phyloP scores from a whole-genome alignment of 2,329 filamentous ascomycete genomes.

The Didymella segeticola region DNA sequence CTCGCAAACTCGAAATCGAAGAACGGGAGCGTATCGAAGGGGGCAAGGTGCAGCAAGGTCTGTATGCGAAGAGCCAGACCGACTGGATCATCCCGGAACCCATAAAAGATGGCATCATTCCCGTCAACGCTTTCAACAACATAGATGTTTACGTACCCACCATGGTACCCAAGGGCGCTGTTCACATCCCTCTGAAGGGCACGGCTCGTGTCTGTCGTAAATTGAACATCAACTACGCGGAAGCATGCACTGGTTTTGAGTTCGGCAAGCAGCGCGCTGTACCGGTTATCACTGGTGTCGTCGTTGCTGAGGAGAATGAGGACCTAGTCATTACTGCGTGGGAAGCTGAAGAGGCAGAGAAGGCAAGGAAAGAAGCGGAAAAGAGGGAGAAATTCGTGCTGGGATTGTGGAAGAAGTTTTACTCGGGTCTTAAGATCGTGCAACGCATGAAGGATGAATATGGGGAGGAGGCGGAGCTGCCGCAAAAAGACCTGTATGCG shows the following conservation, averaged over 20 bases:
- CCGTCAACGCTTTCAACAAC: slow-evolving; percentile 94
- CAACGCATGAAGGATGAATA: slow-evolving; percentile 44
- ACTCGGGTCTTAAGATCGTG: slow-evolving; percentile 83
- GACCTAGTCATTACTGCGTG: slow-evolving; percentile 78
- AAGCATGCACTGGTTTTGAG: slow-evolving; percentile 95
- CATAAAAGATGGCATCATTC: slow-evolving; percentile 83
- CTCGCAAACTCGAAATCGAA: slow-evolving; percentile 86
- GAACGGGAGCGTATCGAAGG: slow-evolving; percentile 80
- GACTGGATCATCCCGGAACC: slow-evolving; percentile 94
- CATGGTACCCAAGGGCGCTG: slow-evolving; percentile 86
- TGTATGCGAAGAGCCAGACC: slow-evolving; percentile 85
- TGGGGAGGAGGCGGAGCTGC: slow-evolving; percentile 56
- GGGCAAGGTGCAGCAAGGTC: slow-evolving; percentile 82
- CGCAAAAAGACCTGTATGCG: slow-evolving; percentile 60
- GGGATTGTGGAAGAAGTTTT: slow-evolving; percentile 82
- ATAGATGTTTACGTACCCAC: slow-evolving; percentile 94
- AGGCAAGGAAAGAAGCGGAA: slow-evolving; percentile 77
- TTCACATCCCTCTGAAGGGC: slow-evolving; percentile 81
- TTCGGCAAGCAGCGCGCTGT: slow-evolving; percentile 95
- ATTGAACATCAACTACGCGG: slow-evolving; percentile 85
- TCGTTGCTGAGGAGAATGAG: slow-evolving; percentile 82
- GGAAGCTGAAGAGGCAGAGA: slow-evolving; percentile 72
- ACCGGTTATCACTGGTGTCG: slow-evolving; percentile 87
- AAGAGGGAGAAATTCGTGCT: slow-evolving; percentile 79
- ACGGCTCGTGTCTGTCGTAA: slow-evolving; percentile 82